Conservation (phyloP, 345 rosid genomes). For the Viola odorata region DNA sequence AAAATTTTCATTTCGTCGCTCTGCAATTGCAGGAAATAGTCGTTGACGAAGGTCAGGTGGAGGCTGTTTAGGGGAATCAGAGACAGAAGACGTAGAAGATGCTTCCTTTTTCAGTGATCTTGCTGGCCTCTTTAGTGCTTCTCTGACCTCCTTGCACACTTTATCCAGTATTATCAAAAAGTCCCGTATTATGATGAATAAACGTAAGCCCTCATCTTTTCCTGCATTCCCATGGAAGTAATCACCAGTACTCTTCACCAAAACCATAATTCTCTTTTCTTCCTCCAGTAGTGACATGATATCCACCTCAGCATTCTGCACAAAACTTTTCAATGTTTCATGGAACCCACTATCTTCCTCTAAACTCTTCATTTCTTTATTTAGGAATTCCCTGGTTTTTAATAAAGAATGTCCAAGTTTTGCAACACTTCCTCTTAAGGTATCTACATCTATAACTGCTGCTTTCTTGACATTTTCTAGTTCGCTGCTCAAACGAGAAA, state of each 20-base stretch:
- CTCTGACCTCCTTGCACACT: conserved; percentile 75
- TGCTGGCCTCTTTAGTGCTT: conserved; percentile 39
- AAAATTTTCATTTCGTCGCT: conserved; percentile 43
- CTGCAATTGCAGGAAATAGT: conserved; percentile 75
- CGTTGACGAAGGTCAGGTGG: conserved; percentile 46
- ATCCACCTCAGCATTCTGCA: conserved; percentile 65
- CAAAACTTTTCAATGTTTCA: conserved; percentile 63
- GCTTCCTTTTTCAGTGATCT: conserved; percentile 48
- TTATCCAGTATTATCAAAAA: conserved; percentile 80
- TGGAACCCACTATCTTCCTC: conserved; percentile 73
- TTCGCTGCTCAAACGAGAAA: conserved; percentile 65
- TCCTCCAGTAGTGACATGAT: conserved; percentile 58
- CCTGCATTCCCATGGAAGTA: conserved; percentile 96
- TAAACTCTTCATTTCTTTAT: conserved; percentile 61
- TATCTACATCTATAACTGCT: conserved; percentile 73
- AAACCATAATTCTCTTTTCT: conserved; percentile 78
- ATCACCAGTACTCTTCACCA: conserved; percentile 90
- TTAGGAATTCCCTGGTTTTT: conserved; percentile 57
- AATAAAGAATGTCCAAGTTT: conserved; percentile 55
- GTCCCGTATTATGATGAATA: conserved; percentile 73
- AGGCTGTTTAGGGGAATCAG: conserved; percentile 33
- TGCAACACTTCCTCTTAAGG: conserved; percentile 64
- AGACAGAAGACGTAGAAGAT: conserved; percentile 43
- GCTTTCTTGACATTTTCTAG: conserved; percentile 89
- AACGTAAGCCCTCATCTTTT: conserved; percentile 81